Percentiles rank a stretch among this genome's conserved stretches.
Evolutionary conservation across 306 rosid genomes (phyloP).

Genomic region (Arachis hypogaea): DNA sequence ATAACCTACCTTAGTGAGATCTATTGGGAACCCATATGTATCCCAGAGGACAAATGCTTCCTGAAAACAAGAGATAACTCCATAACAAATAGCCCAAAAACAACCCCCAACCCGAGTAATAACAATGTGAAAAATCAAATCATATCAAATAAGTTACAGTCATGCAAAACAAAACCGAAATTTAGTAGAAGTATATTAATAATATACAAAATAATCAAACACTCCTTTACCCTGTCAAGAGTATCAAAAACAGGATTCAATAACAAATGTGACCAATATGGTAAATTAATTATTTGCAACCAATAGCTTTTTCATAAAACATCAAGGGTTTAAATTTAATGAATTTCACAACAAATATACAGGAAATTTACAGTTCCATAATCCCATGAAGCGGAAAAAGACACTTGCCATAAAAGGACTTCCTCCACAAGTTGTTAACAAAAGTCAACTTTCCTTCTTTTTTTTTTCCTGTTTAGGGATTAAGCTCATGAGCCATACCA

Average conservation of each 20-base stretch:
- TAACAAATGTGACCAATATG: constrained; percentile 22
- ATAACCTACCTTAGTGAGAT: constrained; percentile 86
- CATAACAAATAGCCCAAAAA: constrained; percentile 36
- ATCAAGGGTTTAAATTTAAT: neutral
- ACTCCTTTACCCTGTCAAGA: constrained; percentile 1
- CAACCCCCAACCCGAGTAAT: neutral
- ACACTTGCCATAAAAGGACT: constrained; percentile 9
- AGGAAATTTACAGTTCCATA: constrained; percentile 16
- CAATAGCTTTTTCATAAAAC: constrained; percentile 15
- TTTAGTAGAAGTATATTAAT: neutral
- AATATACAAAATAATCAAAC: neutral
- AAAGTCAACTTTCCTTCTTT: neutral
- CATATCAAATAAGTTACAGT: constrained; percentile 24
- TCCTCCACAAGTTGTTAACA: neutral
- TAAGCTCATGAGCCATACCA: no score
- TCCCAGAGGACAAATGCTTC: constrained; percentile 98
- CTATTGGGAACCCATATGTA: constrained; percentile 92
- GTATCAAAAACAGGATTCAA: neutral
- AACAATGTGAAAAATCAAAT: neutral
- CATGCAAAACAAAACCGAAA: neutral
- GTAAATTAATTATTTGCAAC: constrained; percentile 10
- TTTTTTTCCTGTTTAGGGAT: neutral
- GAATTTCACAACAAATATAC: constrained; percentile 12
- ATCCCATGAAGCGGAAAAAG: constrained; percentile 21
- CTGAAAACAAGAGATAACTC: constrained; percentile 52